Evolutionary conservation across 1,284 basidiomycete species (phyloP), one percentile per base, ranked within the genome.

Genomic region (Ustilago xerochloae): DNA sequence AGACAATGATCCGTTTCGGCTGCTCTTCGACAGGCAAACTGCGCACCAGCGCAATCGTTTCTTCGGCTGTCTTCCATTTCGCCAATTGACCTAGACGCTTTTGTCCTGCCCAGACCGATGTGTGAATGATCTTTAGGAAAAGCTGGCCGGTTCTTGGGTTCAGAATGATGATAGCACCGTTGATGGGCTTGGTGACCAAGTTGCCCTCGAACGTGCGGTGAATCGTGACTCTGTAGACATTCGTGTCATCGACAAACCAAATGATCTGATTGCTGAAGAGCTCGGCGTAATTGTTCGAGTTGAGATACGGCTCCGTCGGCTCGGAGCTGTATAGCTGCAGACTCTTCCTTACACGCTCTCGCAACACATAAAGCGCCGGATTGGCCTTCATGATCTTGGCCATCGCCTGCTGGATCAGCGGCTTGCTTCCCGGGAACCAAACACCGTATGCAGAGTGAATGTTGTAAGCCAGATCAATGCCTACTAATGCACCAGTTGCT

Each of bases 131-230:
- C 88, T 99, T 99, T 84, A 99, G 86, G 90, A 99, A 99, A 22
- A 99, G 87, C 84, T 99, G 97, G 32, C 97, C 97, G 15, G 97
- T 98, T 63, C 97, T 91, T 75, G 97, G 97, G 86, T 99, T 99
- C 88, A 99, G 97, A 85, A 99, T 99, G 88, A 99, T 98, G 87
- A 99, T 98, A 20, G 95, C 96, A 67, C 96, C 96, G 85, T 99
- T 98, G 88, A 99, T 98, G 2, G 97, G 97, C 86, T 99, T 99
- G 30, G 97, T 99, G 18, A 97, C 99, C 89, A 98, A 89, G 86
- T 99, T 99, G 84, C 95, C 97, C 87, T 99, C 97, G 85, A 99
- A 99, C 7, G 96, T 99, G 88, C 98, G 97, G 88, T 99, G 97
- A 83, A 99, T 99, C 8, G 96, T 99, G 60, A 99, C 97, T 78